Evolutionary conservation across 2,329 filamentous ascomycete species (phyloP).

Genomic region (Alternaria sp.): DNA sequence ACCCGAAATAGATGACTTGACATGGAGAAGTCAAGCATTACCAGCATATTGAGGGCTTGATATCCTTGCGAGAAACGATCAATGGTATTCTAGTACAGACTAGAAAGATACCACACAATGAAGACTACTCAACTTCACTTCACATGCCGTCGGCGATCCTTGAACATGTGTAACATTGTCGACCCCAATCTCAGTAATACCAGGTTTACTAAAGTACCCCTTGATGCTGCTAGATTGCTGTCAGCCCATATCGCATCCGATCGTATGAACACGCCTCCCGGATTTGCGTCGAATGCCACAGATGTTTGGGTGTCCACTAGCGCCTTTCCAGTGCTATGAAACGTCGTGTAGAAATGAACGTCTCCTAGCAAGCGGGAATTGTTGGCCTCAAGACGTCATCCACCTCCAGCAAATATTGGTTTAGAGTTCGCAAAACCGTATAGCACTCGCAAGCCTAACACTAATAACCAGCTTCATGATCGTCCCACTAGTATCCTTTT

Average conservation of each 20-base stretch:
- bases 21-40: conserved; percentile 17
- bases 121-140: not conserved
- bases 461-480: conserved; percentile 7
- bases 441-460: conserved; percentile 11
- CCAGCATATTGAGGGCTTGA: conserved; percentile 11
- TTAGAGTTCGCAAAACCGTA: conserved; percentile 39
- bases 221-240: not conserved
- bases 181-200: not conserved
- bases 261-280: conserved; percentile 27
- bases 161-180: not conserved
- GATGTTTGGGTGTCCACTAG: not conserved
- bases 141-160: not conserved
- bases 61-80: conserved; percentile 16
- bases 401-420: not conserved
- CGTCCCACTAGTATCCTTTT: not conserved
- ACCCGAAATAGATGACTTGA: conserved; percentile 58
- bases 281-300: conserved; percentile 7
- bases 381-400: conserved; percentile 5
- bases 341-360: conserved; percentile 28
- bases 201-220: not conserved
- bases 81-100: not conserved
- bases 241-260: not conserved
- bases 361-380: conserved; percentile 24
- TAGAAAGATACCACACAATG: not conserved
- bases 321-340: conserved; percentile 21